A percentile compares a stretch with the other conserved stretches of the same genome.
These are phyloP conservation scores for Arthrobotrys sphaeroides DNA, from an alignment of 2,329 filamentous ascomycete species.

Conservation along the genomic window DNA sequence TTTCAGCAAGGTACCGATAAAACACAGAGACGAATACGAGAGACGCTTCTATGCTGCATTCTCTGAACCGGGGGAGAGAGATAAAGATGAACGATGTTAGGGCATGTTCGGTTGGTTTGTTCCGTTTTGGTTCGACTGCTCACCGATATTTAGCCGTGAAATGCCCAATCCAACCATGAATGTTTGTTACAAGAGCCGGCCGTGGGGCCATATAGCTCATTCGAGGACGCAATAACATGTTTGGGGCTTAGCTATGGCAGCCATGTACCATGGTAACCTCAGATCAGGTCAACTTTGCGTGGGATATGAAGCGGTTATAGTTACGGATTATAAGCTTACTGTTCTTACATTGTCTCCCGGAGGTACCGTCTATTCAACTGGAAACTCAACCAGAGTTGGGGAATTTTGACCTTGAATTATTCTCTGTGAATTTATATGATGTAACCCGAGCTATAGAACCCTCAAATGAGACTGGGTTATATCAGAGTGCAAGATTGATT, in stretches of 20 bases:
- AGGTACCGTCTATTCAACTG: too few species aligned
- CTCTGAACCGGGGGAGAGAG: neutral
- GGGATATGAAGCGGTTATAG: too few species aligned
- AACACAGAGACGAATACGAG: slow-evolving; percentile 6
- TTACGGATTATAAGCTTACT: too few species aligned
- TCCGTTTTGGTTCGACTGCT: neutral
- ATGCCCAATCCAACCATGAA: neutral
- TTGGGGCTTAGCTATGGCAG: slow-evolving; percentile 10
- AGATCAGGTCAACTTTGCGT: too few species aligned
- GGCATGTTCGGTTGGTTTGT: neutral
- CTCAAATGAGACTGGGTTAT: too few species aligned
- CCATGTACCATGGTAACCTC: too few species aligned
- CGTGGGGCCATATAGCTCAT: neutral
- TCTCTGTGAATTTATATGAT: too few species aligned
- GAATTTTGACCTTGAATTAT: too few species aligned
- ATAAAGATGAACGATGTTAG: slow-evolving; percentile 4
- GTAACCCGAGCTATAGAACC: too few species aligned
- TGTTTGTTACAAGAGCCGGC: neutral
- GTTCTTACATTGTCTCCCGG: too few species aligned
- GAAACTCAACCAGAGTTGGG: too few species aligned
- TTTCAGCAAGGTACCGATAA: slow-evolving; percentile 17
- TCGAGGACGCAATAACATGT: slow-evolving; percentile 3
- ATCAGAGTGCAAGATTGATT: too few species aligned
- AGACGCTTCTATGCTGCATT: neutral
- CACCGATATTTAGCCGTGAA: neutral